These are phyloP conservation scores for Carpinus viminea DNA, from an alignment of 306 rosid species.

Conservation along the genomic window DNA sequence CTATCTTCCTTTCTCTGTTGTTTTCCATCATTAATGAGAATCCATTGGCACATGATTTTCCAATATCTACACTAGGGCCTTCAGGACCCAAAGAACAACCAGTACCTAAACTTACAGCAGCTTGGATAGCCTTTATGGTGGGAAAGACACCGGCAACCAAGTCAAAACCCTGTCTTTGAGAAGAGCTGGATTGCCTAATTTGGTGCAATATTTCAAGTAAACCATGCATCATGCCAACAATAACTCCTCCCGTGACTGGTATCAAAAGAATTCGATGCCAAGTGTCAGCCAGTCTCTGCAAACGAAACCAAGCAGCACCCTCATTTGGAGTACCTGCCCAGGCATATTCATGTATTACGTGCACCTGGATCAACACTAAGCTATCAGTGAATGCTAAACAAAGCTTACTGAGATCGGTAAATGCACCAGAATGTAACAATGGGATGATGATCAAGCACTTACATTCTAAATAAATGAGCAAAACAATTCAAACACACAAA, in stretches of 20 bases:
- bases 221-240: conserved; percentile 99
- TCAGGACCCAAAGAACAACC: conserved; percentile 99
- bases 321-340: conserved; percentile 99
- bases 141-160: conserved; percentile 81
- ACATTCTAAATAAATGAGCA: neutral
- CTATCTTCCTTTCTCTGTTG: conserved; percentile 85
- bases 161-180: conserved; percentile 82
- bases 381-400: conserved; percentile 30
- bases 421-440: neutral
- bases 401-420: conserved; percentile 3
- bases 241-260: conserved; percentile 93
- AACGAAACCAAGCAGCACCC: conserved; percentile 97
- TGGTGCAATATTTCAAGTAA: conserved; percentile 82
- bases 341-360: conserved; percentile 91
- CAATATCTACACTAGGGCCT: conserved; percentile 99
- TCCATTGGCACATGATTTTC: conserved; percentile 93
- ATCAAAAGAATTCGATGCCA: conserved; percentile 94
- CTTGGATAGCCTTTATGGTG: conserved; percentile 88
- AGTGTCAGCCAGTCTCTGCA: conserved; percentile 84
- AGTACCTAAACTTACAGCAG: conserved; percentile 90
- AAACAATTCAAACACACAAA: too few relatives aligned
- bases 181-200: conserved; percentile 72
- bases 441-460: neutral
- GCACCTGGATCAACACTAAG: conserved; percentile 60
- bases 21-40: conserved; percentile 94